Evolutionary conservation across 805 yeast species (phyloP).

Genomic region (Hanseniaspora valbyensis): DNA sequence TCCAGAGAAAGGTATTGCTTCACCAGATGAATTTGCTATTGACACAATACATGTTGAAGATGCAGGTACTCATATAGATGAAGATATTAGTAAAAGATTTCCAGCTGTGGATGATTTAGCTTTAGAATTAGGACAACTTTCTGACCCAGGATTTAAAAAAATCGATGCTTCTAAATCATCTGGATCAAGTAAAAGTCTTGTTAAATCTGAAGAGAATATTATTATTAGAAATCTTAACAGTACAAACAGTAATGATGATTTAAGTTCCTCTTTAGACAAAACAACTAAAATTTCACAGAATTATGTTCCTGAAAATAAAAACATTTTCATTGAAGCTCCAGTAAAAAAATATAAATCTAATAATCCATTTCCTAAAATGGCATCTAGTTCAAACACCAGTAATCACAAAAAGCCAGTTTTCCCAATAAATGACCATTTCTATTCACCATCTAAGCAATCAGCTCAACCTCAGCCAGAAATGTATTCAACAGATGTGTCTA

Average conservation of each 20-base stretch:
- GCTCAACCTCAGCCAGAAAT: background rate
- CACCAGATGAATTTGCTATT: background rate
- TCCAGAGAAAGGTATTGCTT: background rate
- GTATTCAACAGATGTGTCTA: background rate
- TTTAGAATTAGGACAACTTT: background rate
- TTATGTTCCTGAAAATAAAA: background rate
- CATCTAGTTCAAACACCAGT: conserved; percentile 2
- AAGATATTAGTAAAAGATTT: conserved; percentile 5
- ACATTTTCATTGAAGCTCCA: background rate
- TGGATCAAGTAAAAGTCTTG: background rate
- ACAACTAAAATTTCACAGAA: background rate
- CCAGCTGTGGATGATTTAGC: conserved; percentile 14
- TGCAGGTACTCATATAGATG: background rate
- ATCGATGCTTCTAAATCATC: conserved; percentile 2
- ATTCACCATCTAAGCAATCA: background rate
- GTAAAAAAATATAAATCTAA: conserved; percentile 26
- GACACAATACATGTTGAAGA: background rate
- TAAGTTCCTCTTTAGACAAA: background rate
- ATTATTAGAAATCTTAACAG: background rate
- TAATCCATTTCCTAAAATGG: conserved; percentile 29
- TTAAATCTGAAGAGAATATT: background rate
- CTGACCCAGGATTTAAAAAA: conserved; percentile 1
- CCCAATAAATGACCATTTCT: conserved; percentile 5
- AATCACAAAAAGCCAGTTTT: conserved; percentile 13
- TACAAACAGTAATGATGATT: background rate